Evolutionary conservation across 176 grass and related monocot species (phyloP), one percentile per base, ranked within the genome.

Genomic region (Canna indica): DNA sequence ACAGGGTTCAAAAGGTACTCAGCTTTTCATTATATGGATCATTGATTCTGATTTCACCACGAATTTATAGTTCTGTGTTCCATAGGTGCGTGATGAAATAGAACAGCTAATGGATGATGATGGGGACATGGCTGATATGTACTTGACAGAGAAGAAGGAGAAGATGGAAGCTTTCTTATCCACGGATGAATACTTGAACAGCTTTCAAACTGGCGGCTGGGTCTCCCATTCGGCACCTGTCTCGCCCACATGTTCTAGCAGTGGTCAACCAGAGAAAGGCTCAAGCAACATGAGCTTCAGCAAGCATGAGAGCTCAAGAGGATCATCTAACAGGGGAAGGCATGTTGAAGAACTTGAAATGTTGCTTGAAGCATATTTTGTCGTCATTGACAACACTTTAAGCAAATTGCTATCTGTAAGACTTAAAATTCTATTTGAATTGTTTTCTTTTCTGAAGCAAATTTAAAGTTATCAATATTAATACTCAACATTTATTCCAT

Each of bases 331-430:
- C 29, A 73, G 54, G 34, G 34, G n/a, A 39, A 59, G 71, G 14
- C 71, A 59, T 41, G 54, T 73, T 59, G 71, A 59, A 60, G 71
- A 59, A 30, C 71, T 73, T 18, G 71, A 73, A 54, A 73, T 73
- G 71, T 73, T 73, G 36, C 71, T 73, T 0, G 71, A 73, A 73
- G 71, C 71, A 73, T 73, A 73, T 41, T 73, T 73, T 27, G 54
- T 73, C 28, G 71, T 59, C 36, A 73, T 42, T 26, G 71, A 60
- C 54, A 73, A 59, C 47, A 73, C 71, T 73, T 41, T 45, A 42
- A 73, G 71, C 54, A 73, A 73, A 73, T 73, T 73, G 20, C 58
- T 59, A 73, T 73, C 71, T 17, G 71, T 73, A 73, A 73, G 71
- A 59, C 33, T 31, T 73, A 14, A 14, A 24, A 15, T 33, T 7